Base-by-base conservation (phyloP, 306 rosid species). In the Mimosa pudica region DNA sequence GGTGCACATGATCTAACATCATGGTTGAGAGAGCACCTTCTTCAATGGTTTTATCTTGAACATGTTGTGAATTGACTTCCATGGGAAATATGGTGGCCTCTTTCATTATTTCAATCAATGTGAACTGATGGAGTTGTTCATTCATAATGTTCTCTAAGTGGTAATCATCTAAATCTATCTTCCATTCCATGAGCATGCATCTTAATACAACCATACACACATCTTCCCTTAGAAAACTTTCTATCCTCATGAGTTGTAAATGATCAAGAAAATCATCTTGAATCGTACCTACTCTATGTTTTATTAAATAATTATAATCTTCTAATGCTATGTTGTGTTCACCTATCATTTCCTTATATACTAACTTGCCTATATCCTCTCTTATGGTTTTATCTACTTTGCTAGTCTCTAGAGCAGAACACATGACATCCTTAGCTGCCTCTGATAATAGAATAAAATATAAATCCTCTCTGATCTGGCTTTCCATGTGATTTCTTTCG, bases 141-240 rank as follows among this genome's bases (percentile, higher is more conserved):
- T 70, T 77, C 10, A 87, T 70, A 30, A 60, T 66, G 76, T 73
- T 86, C 80, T 89, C 87, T 68, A 83, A 49, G 36, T 32, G 30
- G 16, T 73, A 73, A 66, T 65, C 49, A 6, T 83, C 88, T 73
- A 87, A 73, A 35, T 82, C 79, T 74, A 69, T 32, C 51, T 80
- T 65, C 97, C 91, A 89, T 73, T 91, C 87, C 74, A 83, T 66
- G 36, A 87, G 32, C 73, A 81, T 84, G 63, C 82, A 80, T 66
- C 76, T 78, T 14, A 86, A 57, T 74, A 88, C 88, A 85, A 82
- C 85, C 88, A 60, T 79, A 20, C 20, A 69, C 1, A 86, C 71
- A 79, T 92, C 93, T 60, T 89, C 90, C 79, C 74, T 66, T 20
- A 89, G 12, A 71, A 48, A 48, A 79, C 24, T 64, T 77, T 89